A percentile compares a stretch with the other conserved stretches of the same genome.
These are phyloP conservation scores for Suillus tomentosus DNA, from an alignment of 768 basidiomycete genomes.

Conservation along the genomic window DNA sequence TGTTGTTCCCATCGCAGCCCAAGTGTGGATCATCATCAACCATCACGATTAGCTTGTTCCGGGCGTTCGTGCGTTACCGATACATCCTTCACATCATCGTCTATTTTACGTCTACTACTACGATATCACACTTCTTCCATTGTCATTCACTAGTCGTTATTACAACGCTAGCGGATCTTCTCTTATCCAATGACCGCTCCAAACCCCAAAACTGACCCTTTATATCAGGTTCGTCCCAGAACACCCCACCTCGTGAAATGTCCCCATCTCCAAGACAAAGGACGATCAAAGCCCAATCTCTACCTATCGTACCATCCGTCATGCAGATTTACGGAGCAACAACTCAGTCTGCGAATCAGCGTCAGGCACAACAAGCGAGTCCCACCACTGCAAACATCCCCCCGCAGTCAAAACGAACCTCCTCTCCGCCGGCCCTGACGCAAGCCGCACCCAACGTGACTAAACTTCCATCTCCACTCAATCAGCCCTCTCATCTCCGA, in stretches of 20 bases:
- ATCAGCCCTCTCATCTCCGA: constrained; percentile 31
- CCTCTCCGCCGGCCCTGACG: constrained; percentile 36
- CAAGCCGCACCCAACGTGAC: constrained; percentile 34
- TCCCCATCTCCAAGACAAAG: constrained; percentile 53
- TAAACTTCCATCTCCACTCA: constrained; percentile 34
- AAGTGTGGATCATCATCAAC: constrained; percentile 11
- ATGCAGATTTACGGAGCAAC: constrained; percentile 50
- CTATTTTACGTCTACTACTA: constrained; percentile 33
- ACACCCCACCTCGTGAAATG: constrained; percentile 41
- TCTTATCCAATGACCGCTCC: constrained; percentile 9
- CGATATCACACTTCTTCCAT: constrained; percentile 15
- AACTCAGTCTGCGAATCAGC: constrained; percentile 40
- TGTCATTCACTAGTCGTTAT: not conserved
- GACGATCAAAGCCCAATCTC: constrained; percentile 57
- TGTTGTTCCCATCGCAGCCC: constrained; percentile 17
- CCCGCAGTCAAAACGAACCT: constrained; percentile 36
- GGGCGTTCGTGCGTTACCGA: constrained; percentile 11
- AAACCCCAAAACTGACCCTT: constrained; percentile 12
- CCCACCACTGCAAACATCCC: constrained; percentile 36
- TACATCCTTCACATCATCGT: constrained; percentile 28
- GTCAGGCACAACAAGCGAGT: constrained; percentile 36
- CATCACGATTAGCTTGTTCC: constrained; percentile 21
- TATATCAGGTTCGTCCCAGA: constrained; percentile 27
- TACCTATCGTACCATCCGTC: constrained; percentile 62
- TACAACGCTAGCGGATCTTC: constrained; percentile 17